A percentile compares a stretch with the other conserved stretches of the same genome.
phyloP scores from a whole-genome alignment of 176 grass and related monocot genomes.

The Phragmites australis region DNA sequence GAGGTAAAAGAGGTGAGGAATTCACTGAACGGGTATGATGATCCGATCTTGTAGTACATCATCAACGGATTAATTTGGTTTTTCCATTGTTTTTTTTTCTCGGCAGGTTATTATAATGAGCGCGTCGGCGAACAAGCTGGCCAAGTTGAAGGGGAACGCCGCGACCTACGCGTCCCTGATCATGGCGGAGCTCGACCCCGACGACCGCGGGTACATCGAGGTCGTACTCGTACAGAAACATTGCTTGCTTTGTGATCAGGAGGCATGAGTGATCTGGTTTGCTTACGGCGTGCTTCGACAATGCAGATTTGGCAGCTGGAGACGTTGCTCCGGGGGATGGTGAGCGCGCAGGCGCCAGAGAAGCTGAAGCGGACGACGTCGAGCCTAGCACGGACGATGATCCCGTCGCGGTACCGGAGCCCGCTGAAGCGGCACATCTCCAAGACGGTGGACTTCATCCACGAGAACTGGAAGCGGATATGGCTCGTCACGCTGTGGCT shows the following conservation, averaged over 20 bases:
- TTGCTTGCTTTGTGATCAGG: neutral
- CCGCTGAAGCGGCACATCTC: slow-evolving; percentile 60
- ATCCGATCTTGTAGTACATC: neutral
- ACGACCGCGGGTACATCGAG: slow-evolving; percentile 89
- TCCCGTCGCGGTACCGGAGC: slow-evolving; percentile 65
- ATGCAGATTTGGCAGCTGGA: slow-evolving; percentile 92
- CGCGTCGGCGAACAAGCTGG: slow-evolving; percentile 87
- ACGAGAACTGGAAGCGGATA: slow-evolving; percentile 96
- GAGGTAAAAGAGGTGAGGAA: slow-evolving; percentile 87
- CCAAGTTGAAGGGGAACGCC: slow-evolving; percentile 79
- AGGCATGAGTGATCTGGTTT: neutral
- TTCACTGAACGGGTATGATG: neutral
- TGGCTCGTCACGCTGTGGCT: slow-evolving; percentile 85
- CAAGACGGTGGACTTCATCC: slow-evolving; percentile 70
- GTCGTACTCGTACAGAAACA: slow-evolving; percentile 24
- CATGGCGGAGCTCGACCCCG: slow-evolving; percentile 95
- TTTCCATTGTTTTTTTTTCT: neutral
- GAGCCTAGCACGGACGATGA: slow-evolving; percentile 87
- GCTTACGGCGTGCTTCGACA: neutral
- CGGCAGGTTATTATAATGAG: slow-evolving; percentile 90
- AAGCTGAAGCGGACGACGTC: slow-evolving; percentile 66
- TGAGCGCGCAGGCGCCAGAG: slow-evolving; percentile 67
- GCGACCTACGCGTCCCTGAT: slow-evolving; percentile 85
- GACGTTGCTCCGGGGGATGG: slow-evolving; percentile 80
- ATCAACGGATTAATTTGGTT: neutral